Evolutionary conservation across 768 basidiomycete genomes (phyloP).

Genomic region (Botryobasidium botryosum): DNA sequence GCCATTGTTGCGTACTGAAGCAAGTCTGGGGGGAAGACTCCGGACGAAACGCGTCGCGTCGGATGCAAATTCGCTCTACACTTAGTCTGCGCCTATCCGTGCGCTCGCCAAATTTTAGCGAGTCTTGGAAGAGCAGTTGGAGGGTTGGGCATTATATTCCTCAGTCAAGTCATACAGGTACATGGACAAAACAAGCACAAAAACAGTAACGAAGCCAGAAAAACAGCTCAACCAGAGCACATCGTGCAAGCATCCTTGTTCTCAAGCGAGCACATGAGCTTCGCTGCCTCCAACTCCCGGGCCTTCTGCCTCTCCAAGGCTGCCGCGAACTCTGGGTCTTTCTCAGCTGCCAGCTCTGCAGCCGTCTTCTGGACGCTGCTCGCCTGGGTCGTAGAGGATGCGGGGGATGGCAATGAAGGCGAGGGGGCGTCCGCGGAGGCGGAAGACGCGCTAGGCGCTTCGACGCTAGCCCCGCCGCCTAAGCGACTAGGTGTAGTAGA

Average conservation of each 20-base stretch:
- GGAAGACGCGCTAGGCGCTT: slow-evolving; percentile 5
- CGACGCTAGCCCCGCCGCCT: neutral
- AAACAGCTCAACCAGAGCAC: slow-evolving; percentile 39
- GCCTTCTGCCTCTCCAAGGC: slow-evolving; percentile 54
- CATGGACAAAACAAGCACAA: no score
- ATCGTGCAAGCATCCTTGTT: slow-evolving; percentile 91
- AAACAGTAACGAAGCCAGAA: neutral
- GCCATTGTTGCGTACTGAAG: no score
- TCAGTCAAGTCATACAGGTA: no score
- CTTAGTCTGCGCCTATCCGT: no score
- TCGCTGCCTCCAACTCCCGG: slow-evolving; percentile 64
- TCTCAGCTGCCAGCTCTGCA: slow-evolving; percentile 31
- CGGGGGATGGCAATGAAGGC: slow-evolving; percentile 5
- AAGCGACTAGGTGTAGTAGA: slow-evolving; percentile 14
- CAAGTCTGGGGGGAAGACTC: no score
- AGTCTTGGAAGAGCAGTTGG: no score
- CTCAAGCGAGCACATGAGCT: slow-evolving; percentile 69
- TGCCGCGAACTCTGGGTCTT: slow-evolving; percentile 61
- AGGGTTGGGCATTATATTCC: no score
- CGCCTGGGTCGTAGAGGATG: slow-evolving; percentile 3
- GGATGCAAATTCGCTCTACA: no score
- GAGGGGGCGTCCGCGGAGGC: slow-evolving; percentile 5
- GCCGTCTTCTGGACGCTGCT: slow-evolving; percentile 22
- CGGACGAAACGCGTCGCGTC: no score
- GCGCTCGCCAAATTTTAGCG: no score